Evolutionary conservation across 2,329 filamentous ascomycete species (phyloP).

Genomic region (Xylaria sp.): DNA sequence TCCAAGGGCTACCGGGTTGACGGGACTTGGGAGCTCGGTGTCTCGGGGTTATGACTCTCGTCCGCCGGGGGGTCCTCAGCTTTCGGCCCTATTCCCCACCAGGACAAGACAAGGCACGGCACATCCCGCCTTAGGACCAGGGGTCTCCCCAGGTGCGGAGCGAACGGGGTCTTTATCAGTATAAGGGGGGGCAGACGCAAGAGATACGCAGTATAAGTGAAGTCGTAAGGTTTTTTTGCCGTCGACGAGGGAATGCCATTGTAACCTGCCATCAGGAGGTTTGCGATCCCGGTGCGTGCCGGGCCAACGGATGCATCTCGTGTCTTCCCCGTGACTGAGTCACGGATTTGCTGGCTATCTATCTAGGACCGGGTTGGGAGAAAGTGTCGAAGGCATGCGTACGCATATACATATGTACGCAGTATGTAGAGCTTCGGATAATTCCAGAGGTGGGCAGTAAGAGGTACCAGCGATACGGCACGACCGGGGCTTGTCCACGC

Average conservation of each 20-base stretch:
- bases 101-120: constrained; percentile 3
- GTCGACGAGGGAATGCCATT: not conserved
- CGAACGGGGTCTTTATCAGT: not conserved
- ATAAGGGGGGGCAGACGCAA: not conserved
- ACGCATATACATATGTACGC: too few relatives aligned
- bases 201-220: too few relatives aligned
- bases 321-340: constrained; percentile 1
- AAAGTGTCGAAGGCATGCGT: constrained; percentile 6
- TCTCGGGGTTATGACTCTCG: not conserved
- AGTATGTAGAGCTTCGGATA: constrained; percentile 4
- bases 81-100: constrained; percentile 16
- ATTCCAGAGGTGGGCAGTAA: constrained; percentile 1
- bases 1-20: not conserved
- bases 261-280: constrained; percentile 8
- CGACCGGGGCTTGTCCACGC: not conserved
- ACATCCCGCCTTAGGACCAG: not conserved
- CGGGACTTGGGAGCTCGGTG: not conserved
- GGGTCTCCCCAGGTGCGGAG: not conserved
- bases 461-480: constrained; percentile 8
- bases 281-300: not conserved
- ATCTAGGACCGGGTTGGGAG: not conserved
- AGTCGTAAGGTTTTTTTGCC: too few relatives aligned
- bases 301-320: not conserved
- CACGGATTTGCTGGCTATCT: not conserved
- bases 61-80: not conserved